A percentile compares a stretch with the other conserved stretches of the same genome.
Evolutionary conservation across 345 rosid species (phyloP).

Genomic region (Nephelium lappaceum): DNA sequence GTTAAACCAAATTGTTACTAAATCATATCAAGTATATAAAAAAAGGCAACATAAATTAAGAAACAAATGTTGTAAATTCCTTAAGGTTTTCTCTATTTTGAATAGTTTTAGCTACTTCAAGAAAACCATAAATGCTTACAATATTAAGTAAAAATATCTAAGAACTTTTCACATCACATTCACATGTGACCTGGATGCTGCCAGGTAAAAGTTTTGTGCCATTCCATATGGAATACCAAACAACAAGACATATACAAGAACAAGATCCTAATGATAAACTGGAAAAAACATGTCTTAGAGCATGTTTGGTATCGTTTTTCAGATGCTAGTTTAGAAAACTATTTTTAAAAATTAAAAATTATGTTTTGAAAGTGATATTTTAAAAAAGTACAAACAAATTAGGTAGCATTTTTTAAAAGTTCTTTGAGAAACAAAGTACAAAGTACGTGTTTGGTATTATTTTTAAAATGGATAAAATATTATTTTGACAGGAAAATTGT

Average conservation of each 20-base stretch:
- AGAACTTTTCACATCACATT: background rate
- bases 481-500: too few species aligned
- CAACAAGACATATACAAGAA: background rate
- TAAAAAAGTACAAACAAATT: too few species aligned
- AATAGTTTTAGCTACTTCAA: background rate
- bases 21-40: constrained; percentile 14
- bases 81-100: background rate
- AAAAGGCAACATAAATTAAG: background rate
- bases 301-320: too few species aligned
- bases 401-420: too few species aligned
- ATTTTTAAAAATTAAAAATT: too few species aligned
- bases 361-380: too few species aligned
- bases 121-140: background rate
- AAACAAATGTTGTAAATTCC: background rate
- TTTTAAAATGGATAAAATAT: too few species aligned
- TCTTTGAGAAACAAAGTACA: too few species aligned
- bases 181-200: background rate
- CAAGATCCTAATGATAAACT: background rate
- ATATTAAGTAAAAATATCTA: background rate
- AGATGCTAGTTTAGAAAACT: too few species aligned
- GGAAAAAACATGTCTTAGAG: background rate
- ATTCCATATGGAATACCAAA: background rate
- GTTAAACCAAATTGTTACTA: constrained; percentile 18
- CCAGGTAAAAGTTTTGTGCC: background rate
- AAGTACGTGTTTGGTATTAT: too few species aligned